Evolutionary conservation across 2,329 filamentous ascomycete genomes (phyloP).

Genomic region (Xylaria sp.): DNA sequence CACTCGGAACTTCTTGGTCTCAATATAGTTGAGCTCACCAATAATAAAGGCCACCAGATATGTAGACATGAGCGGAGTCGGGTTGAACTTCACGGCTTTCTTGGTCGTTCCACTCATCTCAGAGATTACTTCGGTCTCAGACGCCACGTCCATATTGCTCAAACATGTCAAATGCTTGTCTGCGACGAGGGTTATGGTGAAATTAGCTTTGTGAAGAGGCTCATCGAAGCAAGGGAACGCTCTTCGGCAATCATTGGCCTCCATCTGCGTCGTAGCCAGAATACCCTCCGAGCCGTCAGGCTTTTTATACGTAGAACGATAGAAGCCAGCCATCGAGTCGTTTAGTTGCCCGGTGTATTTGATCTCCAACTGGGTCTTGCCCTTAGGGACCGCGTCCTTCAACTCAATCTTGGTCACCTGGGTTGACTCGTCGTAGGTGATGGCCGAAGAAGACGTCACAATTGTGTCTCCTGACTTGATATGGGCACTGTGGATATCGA

Average conservation of each 20-base stretch:
- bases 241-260: slow-evolving; percentile 90
- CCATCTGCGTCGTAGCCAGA: slow-evolving; percentile 94
- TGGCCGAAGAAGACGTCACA: slow-evolving; percentile 69
- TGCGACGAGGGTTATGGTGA: slow-evolving; percentile 89
- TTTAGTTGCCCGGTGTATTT: slow-evolving; percentile 83
- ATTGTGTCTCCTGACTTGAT: slow-evolving; percentile 70
- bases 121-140: slow-evolving; percentile 78
- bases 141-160: slow-evolving; percentile 95
- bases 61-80: slow-evolving; percentile 93
- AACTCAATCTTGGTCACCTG: slow-evolving; percentile 88
- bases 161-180: slow-evolving; percentile 91
- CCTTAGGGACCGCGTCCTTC: slow-evolving; percentile 75
- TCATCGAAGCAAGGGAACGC: slow-evolving; percentile 98
- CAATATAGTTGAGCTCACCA: slow-evolving; percentile 92
- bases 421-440: slow-evolving; percentile 80
- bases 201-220: slow-evolving; percentile 91
- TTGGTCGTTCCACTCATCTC: slow-evolving; percentile 71
- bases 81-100: slow-evolving; percentile 92
- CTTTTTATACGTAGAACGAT: slow-evolving; percentile 92
- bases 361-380: slow-evolving; percentile 81
- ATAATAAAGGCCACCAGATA: slow-evolving; percentile 95
- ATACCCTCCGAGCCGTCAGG: slow-evolving; percentile 81
- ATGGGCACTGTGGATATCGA: slow-evolving; percentile 81
- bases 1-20: slow-evolving; percentile 90
- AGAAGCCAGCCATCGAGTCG: slow-evolving; percentile 97